phyloP scores from a whole-genome alignment of 2,329 filamentous ascomycete genomes.

The Metarhizium album region DNA sequence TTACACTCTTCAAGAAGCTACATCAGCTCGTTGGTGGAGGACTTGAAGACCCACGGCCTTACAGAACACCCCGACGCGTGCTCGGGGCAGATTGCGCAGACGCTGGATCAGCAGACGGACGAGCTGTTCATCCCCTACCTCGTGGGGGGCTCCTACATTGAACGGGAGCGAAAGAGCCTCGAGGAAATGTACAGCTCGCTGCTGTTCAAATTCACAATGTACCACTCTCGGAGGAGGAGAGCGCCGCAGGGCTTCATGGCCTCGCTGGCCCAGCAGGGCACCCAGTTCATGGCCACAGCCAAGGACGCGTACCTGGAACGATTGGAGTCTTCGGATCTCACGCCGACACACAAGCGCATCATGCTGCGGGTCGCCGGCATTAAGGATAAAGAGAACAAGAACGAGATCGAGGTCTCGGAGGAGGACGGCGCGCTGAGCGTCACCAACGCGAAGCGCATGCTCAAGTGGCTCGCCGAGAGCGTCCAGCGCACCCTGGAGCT shows the following conservation, averaged over 20 bases:
- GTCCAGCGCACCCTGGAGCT: slow-evolving; percentile 86
- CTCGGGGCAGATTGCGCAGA: slow-evolving; percentile 74
- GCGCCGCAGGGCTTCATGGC: slow-evolving; percentile 86
- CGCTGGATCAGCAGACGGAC: slow-evolving; percentile 61
- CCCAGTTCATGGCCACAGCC: slow-evolving; percentile 76
- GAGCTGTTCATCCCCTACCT: slow-evolving; percentile 66
- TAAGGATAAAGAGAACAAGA: slow-evolving; percentile 63
- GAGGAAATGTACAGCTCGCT: slow-evolving; percentile 83
- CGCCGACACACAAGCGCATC: slow-evolving; percentile 78
- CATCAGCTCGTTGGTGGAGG: slow-evolving; percentile 78
- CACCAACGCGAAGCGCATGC: slow-evolving; percentile 90
- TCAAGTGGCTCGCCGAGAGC: slow-evolving; percentile 93
- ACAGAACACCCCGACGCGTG: slow-evolving; percentile 92
- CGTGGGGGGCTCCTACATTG: slow-evolving; percentile 59
- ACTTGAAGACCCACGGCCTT: slow-evolving; percentile 85
- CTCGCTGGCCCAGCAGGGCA: slow-evolving; percentile 79
- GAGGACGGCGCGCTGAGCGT: slow-evolving; percentile 77
- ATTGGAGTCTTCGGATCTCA: slow-evolving; percentile 80
- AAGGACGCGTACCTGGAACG: slow-evolving; percentile 86
- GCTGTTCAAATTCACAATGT: slow-evolving; percentile 94
- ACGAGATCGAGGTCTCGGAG: slow-evolving; percentile 83
- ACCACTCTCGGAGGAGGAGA: slow-evolving; percentile 81
- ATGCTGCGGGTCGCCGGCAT: slow-evolving; percentile 82
- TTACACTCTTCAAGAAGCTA: slow-evolving; percentile 85
- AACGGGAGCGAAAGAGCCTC: slow-evolving; percentile 56